Evolutionary conservation across 1,284 basidiomycete species (phyloP), one percentile per base, ranked within the genome.

Genomic region (Peniophora sp.): DNA sequence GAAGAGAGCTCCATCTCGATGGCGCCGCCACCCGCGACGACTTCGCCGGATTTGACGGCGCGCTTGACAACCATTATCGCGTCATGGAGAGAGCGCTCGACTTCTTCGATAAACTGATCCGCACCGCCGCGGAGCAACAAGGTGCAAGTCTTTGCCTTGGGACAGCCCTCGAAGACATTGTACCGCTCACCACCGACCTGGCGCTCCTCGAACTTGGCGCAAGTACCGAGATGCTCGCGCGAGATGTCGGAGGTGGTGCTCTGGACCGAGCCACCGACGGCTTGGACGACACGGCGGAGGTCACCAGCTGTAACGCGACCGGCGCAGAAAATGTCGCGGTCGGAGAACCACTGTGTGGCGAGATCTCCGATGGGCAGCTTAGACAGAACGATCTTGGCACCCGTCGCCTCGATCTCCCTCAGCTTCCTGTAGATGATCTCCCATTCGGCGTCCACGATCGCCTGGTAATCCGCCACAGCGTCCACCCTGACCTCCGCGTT

Each of bases 51-150:
- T 68, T 89, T 90, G 61, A 99, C 89, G 8, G 97, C 95, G 44
- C 97, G 81, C 71, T 97, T 97, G 47, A 99, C 97, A 32, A 99
- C 95, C 96, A 99, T 99, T 65, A 99, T 96, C 2, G 96, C 95
- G 65, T 99, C 97, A 66, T 99, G 96, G 60, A 99, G 70, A 80
- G 90, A 94, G 52, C 97, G 77, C 69, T 98, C 96, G 10, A 99
- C 95, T 69, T 99, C 97, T 60, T 95, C 93, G 56, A 99, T 99
- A 68, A 99, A 98, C 67, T 99, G 97, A 65, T 99, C 95, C 0
- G 97, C 97, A 20, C 97, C 97, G 54, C 97, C 97, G 53, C 97
- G 83, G 52, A 99, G 81, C 34, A 99, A 73, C 17, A 99, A 70
- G n/a, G 97, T 99, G 68, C 95, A 97, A 0, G 97, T 98, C 72